Evolutionary conservation across 495 filamentous ascomycete genomes (phyloP), one percentile per base, ranked within the genome.

Genomic region (Bathelium albidoporum): DNA sequence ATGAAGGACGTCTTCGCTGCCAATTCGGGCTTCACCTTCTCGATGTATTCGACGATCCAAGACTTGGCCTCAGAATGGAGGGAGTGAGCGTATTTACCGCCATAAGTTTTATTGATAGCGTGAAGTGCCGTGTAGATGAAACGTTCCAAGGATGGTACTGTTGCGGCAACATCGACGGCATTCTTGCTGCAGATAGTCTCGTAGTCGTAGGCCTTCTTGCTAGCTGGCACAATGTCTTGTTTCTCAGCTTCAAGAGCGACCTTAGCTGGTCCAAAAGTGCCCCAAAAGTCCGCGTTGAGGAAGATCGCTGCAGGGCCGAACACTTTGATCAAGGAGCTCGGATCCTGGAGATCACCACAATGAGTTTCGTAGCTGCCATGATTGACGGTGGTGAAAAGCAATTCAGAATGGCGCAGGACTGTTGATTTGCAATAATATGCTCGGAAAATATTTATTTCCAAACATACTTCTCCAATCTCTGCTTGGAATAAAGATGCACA

Each of bases 1-100:
- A 80, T 73, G 69, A 72, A 78, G 10, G 74, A 77, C 69, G 73
- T 63, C 45, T 63, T 63, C 32, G 34, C 58, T 22, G 49, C 45
- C 22, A 63, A 45, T 28, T 32, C 45, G 3, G 26, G 44, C n/a
- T 63, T 29, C 29, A 58, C 20, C 32, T 58, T 32, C 28, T 59
- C 61, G 7, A 63, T 22, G 22, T 63, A 39, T 28, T 58, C 41
- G 58, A 63, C 53, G 45, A 64, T 61, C 26, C 36, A 64, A 3
- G 62, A 60, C 58, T 69, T 69, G 43, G 63, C 29, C 29, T 66
- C 65, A 59, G 63, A 62, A 34, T 66, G 64, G 59, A 59, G 64
- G 14, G 44, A 24, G 18, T 69, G 28, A 2, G n/a, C 41, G 62
- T 59, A 66, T 41, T 64, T 62, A 18, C 65, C 67, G 34, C 34